Conservation (phyloP, 2,329 filamentous ascomycete genomes). For the Metarhizium album region DNA sequence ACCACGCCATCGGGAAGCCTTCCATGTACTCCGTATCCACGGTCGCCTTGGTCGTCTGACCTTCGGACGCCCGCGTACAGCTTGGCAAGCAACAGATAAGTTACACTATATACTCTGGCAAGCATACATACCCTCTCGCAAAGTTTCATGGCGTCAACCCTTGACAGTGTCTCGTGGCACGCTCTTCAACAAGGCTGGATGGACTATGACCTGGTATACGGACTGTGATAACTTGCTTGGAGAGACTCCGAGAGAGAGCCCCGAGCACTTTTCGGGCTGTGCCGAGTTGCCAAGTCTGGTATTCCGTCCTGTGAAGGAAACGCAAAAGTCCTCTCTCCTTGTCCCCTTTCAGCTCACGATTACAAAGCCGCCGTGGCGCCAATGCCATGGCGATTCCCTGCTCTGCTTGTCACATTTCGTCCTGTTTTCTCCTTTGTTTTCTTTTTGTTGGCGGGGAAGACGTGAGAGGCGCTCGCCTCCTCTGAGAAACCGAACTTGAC, state of each 20-base stretch:
- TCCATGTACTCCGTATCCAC: not conserved
- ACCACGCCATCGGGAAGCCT: not conserved
- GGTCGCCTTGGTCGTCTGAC: not conserved
- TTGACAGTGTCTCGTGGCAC: not conserved
- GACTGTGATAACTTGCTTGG: too few relatives aligned
- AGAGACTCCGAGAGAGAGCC: too few relatives aligned
- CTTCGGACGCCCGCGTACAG: not conserved
- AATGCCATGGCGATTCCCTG: too few relatives aligned
- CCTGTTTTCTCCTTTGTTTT: too few relatives aligned
- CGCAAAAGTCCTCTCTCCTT: too few relatives aligned
- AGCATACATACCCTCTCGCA: not conserved
- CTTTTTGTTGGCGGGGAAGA: not conserved
- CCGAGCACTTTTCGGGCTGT: too few relatives aligned
- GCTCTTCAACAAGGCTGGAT: not conserved
- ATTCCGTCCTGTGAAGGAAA: too few relatives aligned
- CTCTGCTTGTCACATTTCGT: not conserved
- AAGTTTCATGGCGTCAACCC: not conserved
- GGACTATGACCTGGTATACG: not conserved
- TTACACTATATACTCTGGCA: too few relatives aligned
- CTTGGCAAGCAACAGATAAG: not conserved
- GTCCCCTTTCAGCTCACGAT: too few relatives aligned
- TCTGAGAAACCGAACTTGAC: not conserved
- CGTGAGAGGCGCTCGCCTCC: not conserved
- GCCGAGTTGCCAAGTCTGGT: too few relatives aligned
- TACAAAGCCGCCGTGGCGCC: too few relatives aligned